These are phyloP conservation scores for Cajanus cajan DNA, from an alignment of 306 rosid species.

Conservation along the genomic window DNA sequence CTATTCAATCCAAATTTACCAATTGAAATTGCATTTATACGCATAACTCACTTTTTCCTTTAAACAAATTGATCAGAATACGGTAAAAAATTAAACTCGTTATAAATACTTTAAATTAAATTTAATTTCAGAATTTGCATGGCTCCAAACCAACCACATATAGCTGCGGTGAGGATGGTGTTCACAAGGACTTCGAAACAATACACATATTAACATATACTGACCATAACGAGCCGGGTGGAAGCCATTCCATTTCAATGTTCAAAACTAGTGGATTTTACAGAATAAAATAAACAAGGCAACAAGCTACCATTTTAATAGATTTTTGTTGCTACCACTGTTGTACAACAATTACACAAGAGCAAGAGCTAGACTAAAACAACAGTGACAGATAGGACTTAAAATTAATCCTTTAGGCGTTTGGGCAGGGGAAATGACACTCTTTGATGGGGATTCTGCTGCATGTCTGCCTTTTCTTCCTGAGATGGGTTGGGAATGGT, in stretches of 20 bases:
- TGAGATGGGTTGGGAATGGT: conserved; percentile 50
- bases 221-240: not conserved
- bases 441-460: conserved; percentile 61
- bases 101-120: not conserved
- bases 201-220: not conserved
- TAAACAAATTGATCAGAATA: not conserved
- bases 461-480: conserved; percentile 58
- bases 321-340: not conserved
- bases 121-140: not conserved
- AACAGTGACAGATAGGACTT: not conserved
- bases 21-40: not conserved
- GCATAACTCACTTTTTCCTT: not conserved
- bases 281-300: not conserved
- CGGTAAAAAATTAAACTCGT: not conserved
- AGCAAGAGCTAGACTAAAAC: conserved; percentile 12
- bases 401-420: conserved; percentile 43
- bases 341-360: not conserved
- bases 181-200: not conserved
- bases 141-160: not conserved
- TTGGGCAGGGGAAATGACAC: conserved; percentile 75
- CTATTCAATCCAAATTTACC: not conserved
- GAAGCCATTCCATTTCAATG: not conserved
- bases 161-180: not conserved
- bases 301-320: not conserved
- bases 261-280: not conserved